Evolutionary conservation across 2,329 filamentous ascomycete genomes (phyloP).

Genomic region (Ramularia endophylla): DNA sequence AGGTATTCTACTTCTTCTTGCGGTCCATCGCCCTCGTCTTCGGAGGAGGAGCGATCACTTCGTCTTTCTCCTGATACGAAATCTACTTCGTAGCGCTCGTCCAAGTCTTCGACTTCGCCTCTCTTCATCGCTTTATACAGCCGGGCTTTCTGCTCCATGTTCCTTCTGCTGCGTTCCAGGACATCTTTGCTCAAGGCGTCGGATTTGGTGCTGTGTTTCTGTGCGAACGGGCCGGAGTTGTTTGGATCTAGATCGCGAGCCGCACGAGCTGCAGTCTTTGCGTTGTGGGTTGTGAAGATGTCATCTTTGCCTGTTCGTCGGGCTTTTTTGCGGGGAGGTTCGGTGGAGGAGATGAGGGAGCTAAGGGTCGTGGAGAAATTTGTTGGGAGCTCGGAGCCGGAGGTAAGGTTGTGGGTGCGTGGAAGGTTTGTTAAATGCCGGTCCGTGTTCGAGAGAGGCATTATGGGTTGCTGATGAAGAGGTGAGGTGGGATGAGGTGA

Average conservation of each 20-base stretch:
- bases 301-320: constrained; percentile 51
- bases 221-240: constrained; percentile 52
- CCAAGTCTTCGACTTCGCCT: constrained; percentile 64
- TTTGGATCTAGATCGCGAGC: constrained; percentile 52
- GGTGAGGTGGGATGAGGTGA: too few relatives aligned
- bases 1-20: constrained; percentile 72
- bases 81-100: constrained; percentile 68
- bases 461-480: too few relatives aligned
- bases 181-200: constrained; percentile 53
- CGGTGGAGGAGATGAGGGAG: constrained; percentile 61
- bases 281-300: constrained; percentile 64
- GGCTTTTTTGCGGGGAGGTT: constrained; percentile 48
- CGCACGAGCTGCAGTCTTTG: constrained; percentile 57
- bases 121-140: constrained; percentile 86
- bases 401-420: constrained; percentile 55
- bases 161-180: constrained; percentile 63
- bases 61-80: constrained; percentile 64
- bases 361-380: constrained; percentile 63
- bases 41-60: constrained; percentile 37
- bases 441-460: too few relatives aligned
- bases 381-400: constrained; percentile 56
- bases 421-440: constrained; percentile 38
- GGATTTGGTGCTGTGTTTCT: constrained; percentile 59
- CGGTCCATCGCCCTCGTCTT: constrained; percentile 35
- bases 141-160: constrained; percentile 85